Base-by-base conservation (phyloP, 345 rosid species). In the Lagerstroemia speciosa region DNA sequence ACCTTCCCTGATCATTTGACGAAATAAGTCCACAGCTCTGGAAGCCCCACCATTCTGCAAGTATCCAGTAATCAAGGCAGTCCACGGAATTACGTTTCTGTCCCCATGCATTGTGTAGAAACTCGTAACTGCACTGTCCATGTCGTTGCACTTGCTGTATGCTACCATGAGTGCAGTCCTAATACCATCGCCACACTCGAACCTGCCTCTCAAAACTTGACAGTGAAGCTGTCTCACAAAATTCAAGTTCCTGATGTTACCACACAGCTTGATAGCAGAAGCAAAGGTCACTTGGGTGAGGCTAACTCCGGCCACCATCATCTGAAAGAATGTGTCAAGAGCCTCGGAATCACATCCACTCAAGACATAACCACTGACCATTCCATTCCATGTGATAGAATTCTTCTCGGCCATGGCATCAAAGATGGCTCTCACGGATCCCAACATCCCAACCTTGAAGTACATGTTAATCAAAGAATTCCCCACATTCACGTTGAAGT, bases 391-490 rank as follows among this genome's bases (percentile, higher is more conserved):
- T 27, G 89, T 80, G 53, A 93, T 83, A 0, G 76, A 80, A 76
- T 80, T 79, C 84, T 83, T 86, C 63, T 78, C 76, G 17, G 64
- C 75, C 77, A 80, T 78, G n/a, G 64, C 62, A 61, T 87, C 86
- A 67, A 93, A 90, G 70, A 93, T 76, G 68, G 78, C 70, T 69
- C 84, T 81, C 45, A 92, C 96, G 63, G 82, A 79, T 74, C 70
- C 48, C 75, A 85, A 71, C 79, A 76, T 77, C 69, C 91, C 85
- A 5, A 81, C 84, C 61, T 87, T 87, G 30, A 83, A 74, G 79
- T 93, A 90, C 78, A 90, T 73, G 68, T 73, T 87, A 55, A 93
- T 86, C 86, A 90, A 74, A 69, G 96, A 77, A 79, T 93, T 93
- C 77, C 90, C 83, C 30, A 85, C 84, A 32, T 71, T 81, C 34